A percentile compares a stretch with the other conserved stretches of the same genome.
phyloP scores from a whole-genome alignment of 352 stramenopile species.

The Phytophthora foliorum region DNA sequence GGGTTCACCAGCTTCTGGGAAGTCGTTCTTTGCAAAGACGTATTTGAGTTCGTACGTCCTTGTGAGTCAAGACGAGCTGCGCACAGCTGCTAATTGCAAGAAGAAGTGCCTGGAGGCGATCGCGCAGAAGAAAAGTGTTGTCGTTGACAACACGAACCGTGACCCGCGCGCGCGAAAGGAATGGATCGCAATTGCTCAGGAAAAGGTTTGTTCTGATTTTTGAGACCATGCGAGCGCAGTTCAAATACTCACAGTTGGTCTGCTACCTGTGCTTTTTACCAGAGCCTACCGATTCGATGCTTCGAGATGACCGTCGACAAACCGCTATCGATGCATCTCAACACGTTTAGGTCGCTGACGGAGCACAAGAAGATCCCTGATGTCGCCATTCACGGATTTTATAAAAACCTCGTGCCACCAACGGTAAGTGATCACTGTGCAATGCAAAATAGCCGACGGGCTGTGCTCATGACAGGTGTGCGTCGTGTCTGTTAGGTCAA shows the following conservation, averaged over 20 bases:
- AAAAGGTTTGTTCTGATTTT: conserved; percentile 49
- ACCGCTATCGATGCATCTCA: conserved; percentile 85
- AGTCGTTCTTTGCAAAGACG: conserved; percentile 68
- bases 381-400: conserved; percentile 91
- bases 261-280: not conserved
- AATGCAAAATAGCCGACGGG: not conserved
- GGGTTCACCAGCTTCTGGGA: conserved; percentile 79
- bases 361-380: conserved; percentile 82
- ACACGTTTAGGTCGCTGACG: conserved; percentile 83
- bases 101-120: conserved; percentile 67
- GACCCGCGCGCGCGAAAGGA: conserved; percentile 66
- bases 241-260: conserved; percentile 4
- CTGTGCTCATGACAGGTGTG: conserved; percentile 25
- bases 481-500: conserved; percentile 46
- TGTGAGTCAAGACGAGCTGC: conserved; percentile 90
- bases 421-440: conserved; percentile 31
- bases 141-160: conserved; percentile 91
- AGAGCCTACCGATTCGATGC: conserved; percentile 74
- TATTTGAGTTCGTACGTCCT: conserved; percentile 63
- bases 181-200: conserved; percentile 77
- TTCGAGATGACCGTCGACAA: conserved; percentile 86
- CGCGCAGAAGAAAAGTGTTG: conserved; percentile 69
- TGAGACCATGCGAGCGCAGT: not conserved
- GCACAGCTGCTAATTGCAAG: conserved; percentile 82
- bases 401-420: conserved; percentile 77